These are phyloP conservation scores for Daldinia childiae DNA, from an alignment of 495 filamentous ascomycete genomes.

Conservation along the genomic window DNA sequence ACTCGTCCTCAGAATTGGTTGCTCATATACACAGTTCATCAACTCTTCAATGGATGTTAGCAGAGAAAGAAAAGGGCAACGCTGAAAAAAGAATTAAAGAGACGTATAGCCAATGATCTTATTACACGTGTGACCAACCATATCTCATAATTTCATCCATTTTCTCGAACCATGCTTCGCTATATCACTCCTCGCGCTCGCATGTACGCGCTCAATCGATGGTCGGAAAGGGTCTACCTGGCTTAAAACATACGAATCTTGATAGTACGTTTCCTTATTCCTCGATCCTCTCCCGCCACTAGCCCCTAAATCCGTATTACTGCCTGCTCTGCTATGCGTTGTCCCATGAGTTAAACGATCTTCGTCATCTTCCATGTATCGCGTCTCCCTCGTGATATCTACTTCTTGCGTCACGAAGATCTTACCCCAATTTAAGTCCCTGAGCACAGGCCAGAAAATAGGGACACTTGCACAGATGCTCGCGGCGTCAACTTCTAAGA, in stretches of 20 bases:
- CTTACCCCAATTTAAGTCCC: constrained; percentile 29
- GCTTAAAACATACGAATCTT: constrained; percentile 40
- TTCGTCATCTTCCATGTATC: constrained; percentile 38
- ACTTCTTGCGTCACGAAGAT: constrained; percentile 49
- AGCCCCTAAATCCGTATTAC: constrained; percentile 28
- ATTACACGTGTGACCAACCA: constrained; percentile 2
- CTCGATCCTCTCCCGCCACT: constrained; percentile 10
- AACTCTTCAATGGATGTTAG: neutral
- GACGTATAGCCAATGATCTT: neutral
- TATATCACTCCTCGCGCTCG: constrained; percentile 30
- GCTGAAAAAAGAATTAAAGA: neutral
- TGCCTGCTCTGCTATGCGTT: constrained; percentile 34
- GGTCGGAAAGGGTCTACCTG: constrained; percentile 40
- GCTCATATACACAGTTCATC: neutral
- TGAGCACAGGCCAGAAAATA: constrained; percentile 46
- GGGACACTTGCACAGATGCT: constrained; percentile 52
- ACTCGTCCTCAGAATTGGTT: neutral
- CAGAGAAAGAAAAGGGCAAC: neutral
- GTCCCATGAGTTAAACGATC: constrained; percentile 36
- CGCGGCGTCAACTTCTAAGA: constrained; percentile 45
- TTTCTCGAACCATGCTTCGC: constrained; percentile 27
- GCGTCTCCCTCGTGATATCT: constrained; percentile 45
- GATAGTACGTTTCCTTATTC: constrained; percentile 38
- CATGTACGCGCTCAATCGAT: constrained; percentile 26
- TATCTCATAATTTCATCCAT: constrained; percentile 37